Percentiles rank a stretch among this genome's conserved stretches.
These are phyloP conservation scores for Claviceps capensis DNA, from an alignment of 2,329 filamentous ascomycete genomes.

Conservation along the genomic window DNA sequence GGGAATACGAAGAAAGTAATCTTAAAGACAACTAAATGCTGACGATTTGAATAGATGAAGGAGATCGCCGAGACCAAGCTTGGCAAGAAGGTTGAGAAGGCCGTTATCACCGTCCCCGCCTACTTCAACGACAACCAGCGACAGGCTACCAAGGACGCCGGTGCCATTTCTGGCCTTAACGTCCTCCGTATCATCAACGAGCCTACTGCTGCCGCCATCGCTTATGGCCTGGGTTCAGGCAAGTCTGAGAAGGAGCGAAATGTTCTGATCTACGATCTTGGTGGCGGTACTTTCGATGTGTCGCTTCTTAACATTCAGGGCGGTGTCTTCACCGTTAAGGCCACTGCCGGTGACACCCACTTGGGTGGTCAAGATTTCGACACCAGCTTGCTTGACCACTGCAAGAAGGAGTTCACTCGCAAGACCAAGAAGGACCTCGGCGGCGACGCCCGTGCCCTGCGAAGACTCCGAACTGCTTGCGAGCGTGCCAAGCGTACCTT, in stretches of 20 bases:
- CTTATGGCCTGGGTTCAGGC: slow-evolving; percentile 90
- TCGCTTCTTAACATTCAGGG: slow-evolving; percentile 97
- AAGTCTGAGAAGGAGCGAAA: slow-evolving; percentile 97
- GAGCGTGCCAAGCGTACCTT: slow-evolving; percentile 99
- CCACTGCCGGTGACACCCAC: slow-evolving; percentile 94
- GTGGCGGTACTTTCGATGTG: slow-evolving; percentile 99
- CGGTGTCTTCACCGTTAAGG: slow-evolving; percentile 98
- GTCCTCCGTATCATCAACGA: slow-evolving; percentile 99
- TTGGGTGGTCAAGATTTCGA: slow-evolving; percentile 95
- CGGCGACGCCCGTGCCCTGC: slow-evolving; percentile 79
- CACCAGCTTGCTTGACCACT: slow-evolving; percentile 87
- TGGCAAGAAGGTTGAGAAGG: slow-evolving; percentile 97
- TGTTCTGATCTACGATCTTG: slow-evolving; percentile 98
- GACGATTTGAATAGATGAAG: slow-evolving; percentile 61
- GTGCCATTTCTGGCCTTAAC: slow-evolving; percentile 93
- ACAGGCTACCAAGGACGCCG: slow-evolving; percentile 98
- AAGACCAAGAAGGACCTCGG: slow-evolving; percentile 66
- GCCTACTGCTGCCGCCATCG: slow-evolving; percentile 94
- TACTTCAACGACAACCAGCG: slow-evolving; percentile 99
- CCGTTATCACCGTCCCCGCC: slow-evolving; percentile 94
- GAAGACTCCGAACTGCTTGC: slow-evolving; percentile 92
- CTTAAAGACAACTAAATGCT: slow-evolving; percentile 1
- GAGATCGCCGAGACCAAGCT: slow-evolving; percentile 97
- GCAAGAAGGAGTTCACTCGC: slow-evolving; percentile 85
- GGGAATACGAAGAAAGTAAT: background rate